Base-by-base conservation (phyloP, 176 grass and related monocot genomes). In the Triticum aestivum region DNA sequence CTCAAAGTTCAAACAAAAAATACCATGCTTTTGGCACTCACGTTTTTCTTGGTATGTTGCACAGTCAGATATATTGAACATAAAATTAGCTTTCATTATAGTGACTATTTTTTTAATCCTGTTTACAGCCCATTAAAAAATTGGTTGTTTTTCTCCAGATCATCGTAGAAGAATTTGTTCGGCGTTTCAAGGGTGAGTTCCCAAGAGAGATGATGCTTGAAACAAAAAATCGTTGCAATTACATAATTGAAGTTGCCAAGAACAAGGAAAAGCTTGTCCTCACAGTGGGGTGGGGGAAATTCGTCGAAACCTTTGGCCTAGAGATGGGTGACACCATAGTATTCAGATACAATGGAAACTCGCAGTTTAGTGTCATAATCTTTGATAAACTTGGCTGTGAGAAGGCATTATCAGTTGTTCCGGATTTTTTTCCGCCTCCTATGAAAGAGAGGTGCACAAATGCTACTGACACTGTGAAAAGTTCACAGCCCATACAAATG, bases 341-440 rank as follows among this genome's bases (percentile, higher is more conserved):
- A 12, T 77, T 58, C 51, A 35, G 75, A 77, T 77, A 58, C 30
- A 7, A 34, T 6, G 75, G 75, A 33, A 77, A 77, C 18, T 58
- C 75, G 10, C 18, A 77, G 30, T 77, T 77, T 58, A 33, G 3
- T 77, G 17, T 77, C 75, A 77, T 77, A 34, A 77, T 77, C 9
- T 58, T 77, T 59, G 75, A 77, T 77, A 20, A 77, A 35, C 17
- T 58, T 77, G 75, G 75, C 18, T 32, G 49, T 59, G 75, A 77
- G 75, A 77, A 59, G 33, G 51, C 75, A 77, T 58, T 21, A 18
- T 58, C 75, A 58, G 75, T 35, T 35, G 17, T 77, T 59, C 15
- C 11, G 75, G 75, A 59, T 58, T 27, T 27, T 77, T 34, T 21
- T 59, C 49, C 20, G 17, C 15, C 29, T 77, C 4, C 2, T 77